Conservation (phyloP, 129 eudicot genomes). For the Centella asiatica region DNA sequence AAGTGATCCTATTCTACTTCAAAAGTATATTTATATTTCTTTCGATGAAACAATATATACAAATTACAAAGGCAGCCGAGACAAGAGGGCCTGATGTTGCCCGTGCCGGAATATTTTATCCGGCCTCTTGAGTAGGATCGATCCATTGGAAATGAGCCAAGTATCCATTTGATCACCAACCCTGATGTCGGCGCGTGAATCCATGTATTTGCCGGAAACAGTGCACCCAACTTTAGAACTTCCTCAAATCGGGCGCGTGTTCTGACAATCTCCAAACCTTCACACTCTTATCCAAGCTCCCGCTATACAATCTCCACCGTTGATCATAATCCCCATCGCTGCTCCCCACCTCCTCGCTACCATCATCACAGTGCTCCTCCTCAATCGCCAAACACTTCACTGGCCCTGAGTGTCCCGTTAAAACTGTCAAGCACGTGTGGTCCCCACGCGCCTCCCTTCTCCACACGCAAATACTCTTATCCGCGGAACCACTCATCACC, state of each 20-base stretch:
- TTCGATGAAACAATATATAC: too few relatives aligned
- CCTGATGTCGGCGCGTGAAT: neutral
- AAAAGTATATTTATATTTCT: too few relatives aligned
- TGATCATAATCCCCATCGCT: constrained; percentile 1
- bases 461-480: constrained; percentile 71
- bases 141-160: too few relatives aligned
- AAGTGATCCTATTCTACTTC: too few relatives aligned
- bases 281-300: constrained; percentile 69
- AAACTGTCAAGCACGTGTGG: constrained; percentile 48
- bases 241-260: constrained; percentile 18
- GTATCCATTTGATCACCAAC: neutral
- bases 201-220: too few relatives aligned
- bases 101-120: too few relatives aligned
- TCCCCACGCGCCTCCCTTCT: constrained; percentile 44
- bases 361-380: constrained; percentile 16
- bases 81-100: too few relatives aligned
- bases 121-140: too few relatives aligned
- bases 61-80: too few relatives aligned
- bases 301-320: constrained; percentile 63
- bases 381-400: constrained; percentile 64
- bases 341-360: neutral
- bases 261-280: constrained; percentile 64
- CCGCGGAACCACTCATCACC: constrained; percentile 76
- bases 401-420: constrained; percentile 67
- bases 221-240: too few relatives aligned